Conservation (phyloP, 148 eudicot species). For the Oxyria digyna region DNA sequence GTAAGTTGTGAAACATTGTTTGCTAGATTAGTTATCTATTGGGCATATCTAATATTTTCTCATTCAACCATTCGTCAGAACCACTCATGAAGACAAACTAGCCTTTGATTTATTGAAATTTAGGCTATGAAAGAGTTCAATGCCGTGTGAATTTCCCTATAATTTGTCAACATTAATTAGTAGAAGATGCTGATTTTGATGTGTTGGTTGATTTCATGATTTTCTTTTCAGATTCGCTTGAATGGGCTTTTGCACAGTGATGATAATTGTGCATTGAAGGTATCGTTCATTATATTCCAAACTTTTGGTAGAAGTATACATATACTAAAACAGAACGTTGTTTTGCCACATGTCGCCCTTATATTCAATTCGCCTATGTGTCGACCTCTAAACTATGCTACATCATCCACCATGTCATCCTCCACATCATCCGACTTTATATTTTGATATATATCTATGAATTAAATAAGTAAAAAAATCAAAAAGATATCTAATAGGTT, state of each 20-base stretch:
- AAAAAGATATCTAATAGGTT: no score
- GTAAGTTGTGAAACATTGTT: not conserved
- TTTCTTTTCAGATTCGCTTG: slow-evolving; percentile 54
- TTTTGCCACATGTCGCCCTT: no score
- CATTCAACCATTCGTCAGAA: not conserved
- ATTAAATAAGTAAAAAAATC: no score
- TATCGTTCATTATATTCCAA: slow-evolving; percentile 13
- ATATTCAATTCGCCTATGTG: no score
- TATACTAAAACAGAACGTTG: no score
- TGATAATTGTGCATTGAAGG: slow-evolving; percentile 92
- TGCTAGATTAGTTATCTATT: not conserved
- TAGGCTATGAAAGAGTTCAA: not conserved
- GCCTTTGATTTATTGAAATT: not conserved
- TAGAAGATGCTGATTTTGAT: not conserved
- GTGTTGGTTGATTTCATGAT: not conserved
- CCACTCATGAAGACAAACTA: not conserved
- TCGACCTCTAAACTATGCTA: no score
- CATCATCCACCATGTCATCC: no score
- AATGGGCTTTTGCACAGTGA: slow-evolving; percentile 89
- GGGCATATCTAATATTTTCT: not conserved
- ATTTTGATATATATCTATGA: no score
- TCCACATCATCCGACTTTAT: no score
- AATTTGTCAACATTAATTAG: not conserved
- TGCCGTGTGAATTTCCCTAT: not conserved
- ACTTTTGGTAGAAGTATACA: not conserved